A percentile compares a stretch with the other conserved stretches of the same genome.
These are phyloP conservation scores for Diaporthe sp. DNA, from an alignment of 2,329 filamentous ascomycete species.

Conservation along the genomic window DNA sequence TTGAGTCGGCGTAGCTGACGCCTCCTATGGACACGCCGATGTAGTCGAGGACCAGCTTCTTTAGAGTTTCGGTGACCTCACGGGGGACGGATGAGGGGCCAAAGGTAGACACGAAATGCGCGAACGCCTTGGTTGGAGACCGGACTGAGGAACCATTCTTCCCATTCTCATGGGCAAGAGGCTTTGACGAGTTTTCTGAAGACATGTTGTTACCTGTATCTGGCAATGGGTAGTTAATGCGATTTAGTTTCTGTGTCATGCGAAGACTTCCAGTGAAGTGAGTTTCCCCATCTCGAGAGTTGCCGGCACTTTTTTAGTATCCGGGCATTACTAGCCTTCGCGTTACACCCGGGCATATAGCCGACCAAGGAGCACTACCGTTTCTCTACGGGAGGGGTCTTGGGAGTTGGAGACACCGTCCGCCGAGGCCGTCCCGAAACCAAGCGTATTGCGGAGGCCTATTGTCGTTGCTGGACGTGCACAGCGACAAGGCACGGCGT, in stretches of 20 bases:
- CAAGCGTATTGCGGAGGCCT: not conserved
- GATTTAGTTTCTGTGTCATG: too few relatives aligned
- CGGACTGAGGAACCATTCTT: not conserved
- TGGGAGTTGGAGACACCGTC: not conserved
- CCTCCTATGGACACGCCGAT: constrained; percentile 9
- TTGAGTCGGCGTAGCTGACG: constrained; percentile 22
- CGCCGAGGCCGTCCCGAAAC: not conserved
- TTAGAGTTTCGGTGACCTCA: constrained; percentile 1
- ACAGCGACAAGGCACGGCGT: too few relatives aligned
- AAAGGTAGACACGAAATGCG: not conserved
- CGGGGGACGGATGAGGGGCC: not conserved
- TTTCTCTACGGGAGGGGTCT: not conserved
- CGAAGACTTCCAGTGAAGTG: not conserved
- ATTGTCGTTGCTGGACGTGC: not conserved
- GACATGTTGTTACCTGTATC: not conserved
- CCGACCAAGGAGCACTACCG: not conserved
- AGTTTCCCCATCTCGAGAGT: not conserved
- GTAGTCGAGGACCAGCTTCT: constrained; percentile 28
- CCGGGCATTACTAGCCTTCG: not conserved
- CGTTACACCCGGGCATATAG: constrained; percentile 8
- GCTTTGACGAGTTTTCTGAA: not conserved
- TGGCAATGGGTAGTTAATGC: not conserved
- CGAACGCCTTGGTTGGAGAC: not conserved
- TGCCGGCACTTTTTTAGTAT: not conserved
- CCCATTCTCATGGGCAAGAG: not conserved